Conservation (phyloP, 495 filamentous ascomycete species). For the Amorphotheca resinae region DNA sequence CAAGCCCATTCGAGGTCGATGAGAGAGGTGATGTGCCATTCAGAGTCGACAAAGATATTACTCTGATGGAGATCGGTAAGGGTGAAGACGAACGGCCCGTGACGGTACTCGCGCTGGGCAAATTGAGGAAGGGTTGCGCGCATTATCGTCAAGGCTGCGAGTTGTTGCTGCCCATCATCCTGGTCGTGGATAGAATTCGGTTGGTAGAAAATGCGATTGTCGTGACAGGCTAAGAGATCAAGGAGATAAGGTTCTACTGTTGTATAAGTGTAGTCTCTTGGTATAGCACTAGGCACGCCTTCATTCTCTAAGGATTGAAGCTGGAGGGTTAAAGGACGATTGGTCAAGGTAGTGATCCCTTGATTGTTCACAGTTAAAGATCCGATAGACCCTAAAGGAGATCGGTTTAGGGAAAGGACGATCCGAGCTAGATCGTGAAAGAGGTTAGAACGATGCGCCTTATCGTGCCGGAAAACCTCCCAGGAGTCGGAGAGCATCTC, state of each 20-base stretch:
- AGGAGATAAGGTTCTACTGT: conserved; percentile 22
- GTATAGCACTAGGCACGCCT: conserved; percentile 23
- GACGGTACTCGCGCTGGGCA: neutral
- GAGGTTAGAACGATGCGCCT: neutral
- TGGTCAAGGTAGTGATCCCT: conserved; percentile 14
- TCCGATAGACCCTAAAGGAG: neutral
- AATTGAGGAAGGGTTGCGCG: conserved; percentile 4
- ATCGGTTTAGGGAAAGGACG: neutral
- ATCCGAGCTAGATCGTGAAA: neutral
- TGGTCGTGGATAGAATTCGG: conserved; percentile 23
- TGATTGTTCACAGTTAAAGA: neutral
- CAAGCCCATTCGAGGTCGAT: conserved; percentile 30
- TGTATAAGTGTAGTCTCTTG: conserved; percentile 20
- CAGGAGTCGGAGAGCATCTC: neutral
- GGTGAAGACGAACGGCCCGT: conserved; percentile 21
- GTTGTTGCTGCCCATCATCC: conserved; percentile 18
- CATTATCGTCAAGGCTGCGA: conserved; percentile 1
- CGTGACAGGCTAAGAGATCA: conserved; percentile 22
- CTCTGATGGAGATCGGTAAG: conserved; percentile 22
- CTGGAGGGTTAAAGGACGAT: conserved; percentile 20
- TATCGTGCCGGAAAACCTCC: neutral
- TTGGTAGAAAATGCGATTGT: conserved; percentile 23
- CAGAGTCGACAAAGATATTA: conserved; percentile 23
- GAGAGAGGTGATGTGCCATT: conserved; percentile 22
- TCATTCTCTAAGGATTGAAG: conserved; percentile 26